Evolutionary conservation across 805 yeast species (phyloP).

Genomic region (Metschnikowia noctiluminum): DNA sequence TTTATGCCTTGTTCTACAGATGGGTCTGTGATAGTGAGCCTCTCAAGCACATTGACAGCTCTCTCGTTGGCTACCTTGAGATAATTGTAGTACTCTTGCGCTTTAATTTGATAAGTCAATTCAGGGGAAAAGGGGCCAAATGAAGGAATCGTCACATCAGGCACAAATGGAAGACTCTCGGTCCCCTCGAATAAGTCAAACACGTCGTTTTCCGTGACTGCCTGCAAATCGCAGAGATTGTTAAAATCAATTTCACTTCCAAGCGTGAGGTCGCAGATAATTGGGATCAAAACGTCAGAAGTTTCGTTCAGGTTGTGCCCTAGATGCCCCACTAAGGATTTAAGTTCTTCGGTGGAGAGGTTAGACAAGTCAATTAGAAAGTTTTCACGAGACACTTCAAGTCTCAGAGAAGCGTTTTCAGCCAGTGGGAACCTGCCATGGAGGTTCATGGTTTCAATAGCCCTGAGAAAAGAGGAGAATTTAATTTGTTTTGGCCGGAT

Average conservation of each 20-base stretch:
- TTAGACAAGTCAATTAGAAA: background rate
- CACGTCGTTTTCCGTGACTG: constrained; percentile 13
- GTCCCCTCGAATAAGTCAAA: constrained; percentile 11
- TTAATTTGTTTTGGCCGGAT: background rate
- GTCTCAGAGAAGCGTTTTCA: constrained; percentile 4
- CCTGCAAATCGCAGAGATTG: constrained; percentile 1
- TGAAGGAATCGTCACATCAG: background rate
- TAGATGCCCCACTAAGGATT: background rate
- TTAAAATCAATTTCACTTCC: constrained; percentile 4
- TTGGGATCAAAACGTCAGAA: background rate
- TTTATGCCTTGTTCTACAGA: constrained; percentile 13
- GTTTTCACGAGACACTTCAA: constrained; percentile 1
- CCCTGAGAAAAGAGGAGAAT: background rate
- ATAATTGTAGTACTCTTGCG: background rate
- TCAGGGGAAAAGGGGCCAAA: background rate
- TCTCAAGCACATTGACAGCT: constrained; percentile 3
- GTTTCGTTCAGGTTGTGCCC: background rate
- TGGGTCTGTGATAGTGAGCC: constrained; percentile 15
- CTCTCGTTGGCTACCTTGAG: background rate
- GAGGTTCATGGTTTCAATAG: background rate
- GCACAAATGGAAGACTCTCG: background rate
- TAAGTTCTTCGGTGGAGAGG: background rate
- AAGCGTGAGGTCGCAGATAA: background rate
- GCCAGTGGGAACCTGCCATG: constrained; percentile 3
- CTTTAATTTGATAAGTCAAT: constrained; percentile 1